Evolutionary conservation across 2,329 filamentous ascomycete species (phyloP).

Genomic region (Venturia asperata): DNA sequence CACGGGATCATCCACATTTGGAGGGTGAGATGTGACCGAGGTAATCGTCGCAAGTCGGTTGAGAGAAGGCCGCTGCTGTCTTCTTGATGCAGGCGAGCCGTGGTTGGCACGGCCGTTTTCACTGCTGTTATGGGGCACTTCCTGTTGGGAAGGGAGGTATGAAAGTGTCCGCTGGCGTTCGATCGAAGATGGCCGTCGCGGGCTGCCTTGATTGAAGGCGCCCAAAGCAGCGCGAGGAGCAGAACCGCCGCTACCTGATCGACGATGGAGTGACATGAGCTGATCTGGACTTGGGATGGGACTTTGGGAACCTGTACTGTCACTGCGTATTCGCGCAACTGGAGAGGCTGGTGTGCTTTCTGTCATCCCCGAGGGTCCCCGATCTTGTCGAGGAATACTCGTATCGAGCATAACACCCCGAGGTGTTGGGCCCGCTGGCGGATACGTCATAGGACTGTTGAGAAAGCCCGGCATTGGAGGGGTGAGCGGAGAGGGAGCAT

Average conservation of each 20-base stretch:
- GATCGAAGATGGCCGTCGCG: background rate
- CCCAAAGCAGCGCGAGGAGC: slow-evolving; percentile 10
- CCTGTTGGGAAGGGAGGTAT: background rate
- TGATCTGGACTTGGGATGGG: slow-evolving; percentile 11
- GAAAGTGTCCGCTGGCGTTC: background rate
- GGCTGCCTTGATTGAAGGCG: slow-evolving; percentile 1
- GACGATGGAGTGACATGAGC: slow-evolving; percentile 6
- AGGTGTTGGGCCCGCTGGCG: background rate
- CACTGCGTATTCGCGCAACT: slow-evolving; percentile 1
- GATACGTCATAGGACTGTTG: slow-evolving; percentile 4
- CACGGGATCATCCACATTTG: background rate
- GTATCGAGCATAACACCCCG: background rate
- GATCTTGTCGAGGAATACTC: background rate
- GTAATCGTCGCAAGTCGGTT: slow-evolving; percentile 16
- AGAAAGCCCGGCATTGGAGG: background rate
- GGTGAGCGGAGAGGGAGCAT: background rate
- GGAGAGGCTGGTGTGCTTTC: slow-evolving; percentile 9
- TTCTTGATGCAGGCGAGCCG: background rate
- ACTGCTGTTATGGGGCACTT: background rate
- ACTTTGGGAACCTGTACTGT: background rate
- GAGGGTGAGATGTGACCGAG: slow-evolving; percentile 6
- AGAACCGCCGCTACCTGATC: slow-evolving; percentile 16
- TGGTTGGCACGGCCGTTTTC: background rate
- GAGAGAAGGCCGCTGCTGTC: slow-evolving; percentile 6
- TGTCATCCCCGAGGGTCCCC: background rate